Evolutionary conservation across 2,329 filamentous ascomycete species (phyloP), one percentile per base, ranked within the genome.

Genomic region (Colletotrichum gigasporum): DNA sequence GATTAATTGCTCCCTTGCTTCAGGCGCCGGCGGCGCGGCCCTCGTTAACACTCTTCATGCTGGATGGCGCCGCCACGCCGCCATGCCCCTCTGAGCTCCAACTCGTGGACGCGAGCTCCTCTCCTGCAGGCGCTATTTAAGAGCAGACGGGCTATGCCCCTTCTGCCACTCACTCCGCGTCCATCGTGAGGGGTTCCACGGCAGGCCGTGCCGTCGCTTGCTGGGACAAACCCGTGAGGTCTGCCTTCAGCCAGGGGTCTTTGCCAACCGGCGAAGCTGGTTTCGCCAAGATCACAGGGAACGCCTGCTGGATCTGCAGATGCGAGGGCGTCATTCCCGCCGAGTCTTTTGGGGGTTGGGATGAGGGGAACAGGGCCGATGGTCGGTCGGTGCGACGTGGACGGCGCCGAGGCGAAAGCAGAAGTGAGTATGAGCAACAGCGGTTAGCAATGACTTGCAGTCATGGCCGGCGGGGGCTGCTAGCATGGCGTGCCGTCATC

Each of bases 1-100:
- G 41, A 37, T 35, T 37, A 30, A 44, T 35, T 37, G 14, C 32
- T n/a, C n/a, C n/a, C n/a, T 24, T 48, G 56, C 42, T 61, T 37
- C 61, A 64, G 42, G 42, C 61, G 56, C 56, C 56, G 61, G 61
- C 61, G 61, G 61, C 61, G 61, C 56, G 48, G 61, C 45, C 56
- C 42, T 64, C 55, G 48, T 30, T 42, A 34, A 26, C 48, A 53
- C 28, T 47, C n/a, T 16, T 47, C 48, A 42, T 60, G 34, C 42
- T 48, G 32, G 34, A 9, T 37, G 18, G 41, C 48, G 55, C 55
- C 48, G 47, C 60, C 30, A 34, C 35, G 44, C 22, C 32, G 47
- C 48, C 39, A 37, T 44, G 30, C 26, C 34, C 28, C 20, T n/a
- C n/a, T n/a, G n/a, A n/a, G n/a, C 37, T 44, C 32, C n/a, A 16